Evolutionary conservation across 495 filamentous ascomycete species (phyloP).

Genomic region (Xylaria cubensis): DNA sequence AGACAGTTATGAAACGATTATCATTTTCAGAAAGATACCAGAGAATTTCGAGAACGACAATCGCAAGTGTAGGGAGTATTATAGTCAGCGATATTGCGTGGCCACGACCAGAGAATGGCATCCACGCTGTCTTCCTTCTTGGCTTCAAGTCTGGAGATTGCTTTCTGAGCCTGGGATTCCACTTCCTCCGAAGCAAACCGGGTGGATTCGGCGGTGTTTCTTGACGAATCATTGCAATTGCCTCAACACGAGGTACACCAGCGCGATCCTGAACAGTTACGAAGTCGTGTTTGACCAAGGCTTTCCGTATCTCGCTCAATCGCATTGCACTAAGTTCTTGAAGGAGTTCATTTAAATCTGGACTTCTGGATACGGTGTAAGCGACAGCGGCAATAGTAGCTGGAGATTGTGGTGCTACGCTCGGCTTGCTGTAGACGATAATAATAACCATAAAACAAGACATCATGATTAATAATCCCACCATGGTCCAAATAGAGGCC

Average conservation of each 20-base stretch:
- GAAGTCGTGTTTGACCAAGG: neutral
- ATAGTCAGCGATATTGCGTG: constrained; percentile 4
- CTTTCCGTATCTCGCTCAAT: constrained; percentile 4
- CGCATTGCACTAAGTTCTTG: neutral
- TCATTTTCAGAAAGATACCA: neutral
- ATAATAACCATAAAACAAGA: neutral
- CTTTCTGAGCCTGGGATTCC: neutral
- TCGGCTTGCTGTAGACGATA: neutral
- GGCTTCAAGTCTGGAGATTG: neutral
- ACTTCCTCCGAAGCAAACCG: neutral
- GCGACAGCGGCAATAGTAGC: neutral
- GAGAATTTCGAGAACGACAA: neutral
- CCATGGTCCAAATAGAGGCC: neutral
- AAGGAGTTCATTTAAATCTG: neutral
- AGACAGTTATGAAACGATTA: neutral
- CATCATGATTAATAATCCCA: neutral
- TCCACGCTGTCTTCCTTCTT: neutral
- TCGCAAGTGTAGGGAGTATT: neutral
- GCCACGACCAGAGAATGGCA: neutral
- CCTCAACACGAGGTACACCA: neutral
- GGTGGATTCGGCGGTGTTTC: neutral
- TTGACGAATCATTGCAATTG: neutral
- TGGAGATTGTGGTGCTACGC: neutral
- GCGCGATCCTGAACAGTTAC: neutral
- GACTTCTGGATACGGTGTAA: constrained; percentile 9